Evolutionary conservation across 176 grass and related monocot species (phyloP), one percentile per base, ranked within the genome.

Genomic region (Tillandsia fasciculata): DNA sequence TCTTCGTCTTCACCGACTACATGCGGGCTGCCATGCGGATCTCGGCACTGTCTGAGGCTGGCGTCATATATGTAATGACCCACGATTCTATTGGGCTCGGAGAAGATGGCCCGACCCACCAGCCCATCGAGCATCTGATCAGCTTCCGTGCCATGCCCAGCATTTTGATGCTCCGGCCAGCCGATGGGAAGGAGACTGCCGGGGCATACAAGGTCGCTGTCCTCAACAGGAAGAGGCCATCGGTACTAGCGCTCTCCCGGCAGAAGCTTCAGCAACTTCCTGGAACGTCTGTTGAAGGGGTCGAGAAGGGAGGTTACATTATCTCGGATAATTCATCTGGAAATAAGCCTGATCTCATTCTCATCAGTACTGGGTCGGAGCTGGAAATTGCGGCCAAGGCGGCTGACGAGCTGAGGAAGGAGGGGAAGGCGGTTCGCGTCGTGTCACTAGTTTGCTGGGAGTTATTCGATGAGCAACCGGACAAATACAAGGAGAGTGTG

Each of bases 81-180:
- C 86, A 88, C 78, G 86, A 88, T 58, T 84, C 86, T 18, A 63
- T 88, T 56, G 85, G 86, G 9, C 86, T 88, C 13, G 86, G 85
- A 29, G 81, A 88, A 74, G 86, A 88, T 66, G 81, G 86, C 2
- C 81, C 86, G 2, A 88, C 86, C 42, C 86, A 88, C 78, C 86
- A 88, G 47, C 86, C 81, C 1, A 28, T 84, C 71, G 86, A 88
- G 73, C 86, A 84, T 5, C 69, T 88, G 51, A 50, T 84, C 29
- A 81, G 81, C 61, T 72, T 88, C 22, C 69, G 86, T 50, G 86
- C 86, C 24, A 88, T 88, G 80, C 86, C 86, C 28, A 77, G 74
- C 47, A 83, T 88, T 53, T 69, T 83, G 58, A 64, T 84, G 48
- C 48, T 88, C 63, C 86, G 86, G n/a, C 86, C 81, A 14, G 73